A percentile compares a stretch with the other conserved stretches of the same genome.
These are phyloP conservation scores for Stenocarpella maydis DNA, from an alignment of 2,329 filamentous ascomycete genomes.

Conservation along the genomic window DNA sequence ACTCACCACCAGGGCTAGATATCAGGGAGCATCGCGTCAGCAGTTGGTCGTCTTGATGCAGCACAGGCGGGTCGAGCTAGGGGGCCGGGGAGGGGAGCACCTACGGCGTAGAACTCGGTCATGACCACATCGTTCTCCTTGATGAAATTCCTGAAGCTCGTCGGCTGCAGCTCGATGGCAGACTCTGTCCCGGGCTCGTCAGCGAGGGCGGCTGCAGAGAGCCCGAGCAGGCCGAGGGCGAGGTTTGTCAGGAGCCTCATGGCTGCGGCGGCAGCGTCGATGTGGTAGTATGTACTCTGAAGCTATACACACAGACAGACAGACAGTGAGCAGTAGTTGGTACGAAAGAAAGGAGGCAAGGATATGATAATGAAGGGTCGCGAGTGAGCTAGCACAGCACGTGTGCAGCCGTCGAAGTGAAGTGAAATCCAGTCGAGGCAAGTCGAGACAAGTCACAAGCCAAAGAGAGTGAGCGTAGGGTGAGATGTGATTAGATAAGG, in stretches of 20 bases:
- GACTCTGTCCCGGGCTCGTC: constrained; percentile 65
- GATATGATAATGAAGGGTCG: background rate
- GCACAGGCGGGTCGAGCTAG: background rate
- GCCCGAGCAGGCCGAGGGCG: constrained; percentile 58
- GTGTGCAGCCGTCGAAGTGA: constrained; percentile 10
- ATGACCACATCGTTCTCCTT: constrained; percentile 87
- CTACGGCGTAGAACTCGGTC: constrained; percentile 71
- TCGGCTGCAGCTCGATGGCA: constrained; percentile 82
- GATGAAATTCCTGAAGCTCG: constrained; percentile 87
- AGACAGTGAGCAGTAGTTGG: background rate
- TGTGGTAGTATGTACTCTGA: background rate
- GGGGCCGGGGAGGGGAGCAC: background rate
- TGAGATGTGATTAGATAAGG: constrained; percentile 17
- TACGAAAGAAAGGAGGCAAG: background rate
- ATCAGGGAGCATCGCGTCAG: background rate
- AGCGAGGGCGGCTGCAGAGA: constrained; percentile 63
- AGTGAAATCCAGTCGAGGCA: background rate
- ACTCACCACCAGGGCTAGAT: constrained; percentile 56
- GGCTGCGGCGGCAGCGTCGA: background rate
- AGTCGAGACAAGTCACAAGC: background rate
- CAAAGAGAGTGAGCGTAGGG: constrained; percentile 10
- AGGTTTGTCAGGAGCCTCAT: constrained; percentile 49
- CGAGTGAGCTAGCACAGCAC: background rate
- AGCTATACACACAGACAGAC: too few species aligned
- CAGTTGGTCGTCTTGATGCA: background rate